These are phyloP conservation scores for Ophiobolus disseminans DNA, from an alignment of 2,329 filamentous ascomycete genomes.

Conservation along the genomic window DNA sequence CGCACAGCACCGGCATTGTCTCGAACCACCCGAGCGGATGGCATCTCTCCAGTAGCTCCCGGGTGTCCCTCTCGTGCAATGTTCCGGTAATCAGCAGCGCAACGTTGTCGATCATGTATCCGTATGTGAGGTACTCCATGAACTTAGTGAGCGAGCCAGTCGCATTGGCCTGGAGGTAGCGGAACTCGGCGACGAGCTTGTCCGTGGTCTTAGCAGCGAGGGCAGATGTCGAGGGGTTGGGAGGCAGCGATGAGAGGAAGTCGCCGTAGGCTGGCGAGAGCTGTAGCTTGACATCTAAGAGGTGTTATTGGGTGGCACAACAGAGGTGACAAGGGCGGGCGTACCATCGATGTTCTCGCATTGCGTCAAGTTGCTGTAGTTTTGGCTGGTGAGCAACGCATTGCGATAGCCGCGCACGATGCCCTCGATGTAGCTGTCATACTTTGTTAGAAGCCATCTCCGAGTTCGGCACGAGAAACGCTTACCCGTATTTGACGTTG, in stretches of 20 bases:
- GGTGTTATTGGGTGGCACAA: slow-evolving; percentile 7
- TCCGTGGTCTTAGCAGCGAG: slow-evolving; percentile 96
- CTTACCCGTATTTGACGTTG: slow-evolving; percentile 91
- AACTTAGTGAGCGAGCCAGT: slow-evolving; percentile 91
- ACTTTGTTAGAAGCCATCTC: slow-evolving; percentile 19
- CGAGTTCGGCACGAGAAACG: slow-evolving; percentile 3
- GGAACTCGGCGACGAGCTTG: slow-evolving; percentile 96
- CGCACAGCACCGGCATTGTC: slow-evolving; percentile 96
- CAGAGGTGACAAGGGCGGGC: slow-evolving; percentile 29
- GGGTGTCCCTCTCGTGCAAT: slow-evolving; percentile 94
- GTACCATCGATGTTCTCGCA: slow-evolving; percentile 96
- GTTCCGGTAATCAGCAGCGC: slow-evolving; percentile 97
- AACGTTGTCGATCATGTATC: slow-evolving; percentile 99
- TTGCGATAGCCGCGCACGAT: slow-evolving; percentile 98
- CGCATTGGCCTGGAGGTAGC: slow-evolving; percentile 93
- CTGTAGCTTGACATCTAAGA: slow-evolving; percentile 91
- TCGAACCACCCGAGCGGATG: slow-evolving; percentile 99
- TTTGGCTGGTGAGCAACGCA: slow-evolving; percentile 83
- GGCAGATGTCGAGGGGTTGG: slow-evolving; percentile 94
- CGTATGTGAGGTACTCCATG: slow-evolving; percentile 97
- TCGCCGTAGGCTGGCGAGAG: slow-evolving; percentile 96
- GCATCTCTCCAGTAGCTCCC: slow-evolving; percentile 92
- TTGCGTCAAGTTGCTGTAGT: slow-evolving; percentile 95
- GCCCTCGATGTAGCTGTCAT: slow-evolving; percentile 86
- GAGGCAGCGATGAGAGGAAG: slow-evolving; percentile 90